phyloP scores from a whole-genome alignment of 768 basidiomycete species.

The Mycena rebaudengoi region DNA sequence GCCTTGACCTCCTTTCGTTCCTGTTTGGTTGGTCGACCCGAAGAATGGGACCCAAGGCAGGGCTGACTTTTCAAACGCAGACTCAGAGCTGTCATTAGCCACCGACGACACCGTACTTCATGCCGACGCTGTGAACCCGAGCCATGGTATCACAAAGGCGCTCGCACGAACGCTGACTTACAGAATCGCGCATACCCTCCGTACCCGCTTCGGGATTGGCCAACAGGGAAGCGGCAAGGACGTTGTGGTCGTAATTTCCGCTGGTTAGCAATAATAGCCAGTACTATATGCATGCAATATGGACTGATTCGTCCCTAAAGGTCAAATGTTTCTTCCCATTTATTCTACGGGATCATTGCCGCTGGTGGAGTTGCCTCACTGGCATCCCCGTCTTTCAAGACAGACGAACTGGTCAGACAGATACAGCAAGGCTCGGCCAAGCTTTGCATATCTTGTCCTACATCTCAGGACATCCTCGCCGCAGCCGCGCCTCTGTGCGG shows the following conservation, averaged over 20 bases:
- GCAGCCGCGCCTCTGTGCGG: too few species aligned
- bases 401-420: too few species aligned
- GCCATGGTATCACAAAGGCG: constrained; percentile 15
- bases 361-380: constrained; percentile 21
- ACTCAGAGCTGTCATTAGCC: not conserved
- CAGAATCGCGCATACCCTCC: constrained; percentile 17
- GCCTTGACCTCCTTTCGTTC: too few species aligned
- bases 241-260: constrained; percentile 19
- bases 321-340: constrained; percentile 17
- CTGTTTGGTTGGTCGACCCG: too few species aligned
- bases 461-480: too few species aligned
- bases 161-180: constrained; percentile 16
- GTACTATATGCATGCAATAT: not conserved
- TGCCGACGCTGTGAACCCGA: constrained; percentile 21
- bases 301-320: not conserved
- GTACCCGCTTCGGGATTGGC: constrained; percentile 18
- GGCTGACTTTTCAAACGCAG: too few species aligned
- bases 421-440: too few species aligned
- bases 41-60: too few species aligned
- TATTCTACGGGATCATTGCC: constrained; percentile 23
- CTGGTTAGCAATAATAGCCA: constrained; percentile 8
- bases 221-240: constrained; percentile 16
- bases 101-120: constrained; percentile 19
- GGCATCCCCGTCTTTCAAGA: too few species aligned
- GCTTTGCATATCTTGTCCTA: too few species aligned